Evolutionary conservation across 108 stramenopile genomes (phyloP), one percentile per base, ranked within the genome.

Genomic region (Chaetoceros tenuissimus): DNA sequence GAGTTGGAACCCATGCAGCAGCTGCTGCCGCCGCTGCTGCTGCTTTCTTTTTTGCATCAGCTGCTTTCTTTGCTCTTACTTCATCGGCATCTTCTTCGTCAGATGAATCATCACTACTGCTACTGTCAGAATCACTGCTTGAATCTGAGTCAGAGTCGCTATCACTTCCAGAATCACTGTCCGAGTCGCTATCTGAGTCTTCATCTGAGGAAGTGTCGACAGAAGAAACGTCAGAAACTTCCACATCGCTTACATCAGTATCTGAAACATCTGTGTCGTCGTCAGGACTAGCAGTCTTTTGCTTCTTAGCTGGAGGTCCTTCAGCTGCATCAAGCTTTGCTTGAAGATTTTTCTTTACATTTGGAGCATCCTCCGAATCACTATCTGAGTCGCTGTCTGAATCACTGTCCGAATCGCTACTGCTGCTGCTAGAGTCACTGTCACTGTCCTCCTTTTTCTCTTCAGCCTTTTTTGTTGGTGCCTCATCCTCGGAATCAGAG

Each of bases 141-240:
- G 54, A 57, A 3, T 63, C 61, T 28, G 43, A 52, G 23, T 52
- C 53, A 34, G 57, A 60, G 10, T 60, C 58, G 8, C 69, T 71
- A 22, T 56, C 46, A 46, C 65, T 69, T 31, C 26, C 49, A 17
- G 51, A 24, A 26, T 61, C 68, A 27, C 40, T 53, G 29, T 28
- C 57, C 59, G 19, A 21, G 24, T 21, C 56, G 60, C 16, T 57
- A 64, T n/a, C n/a, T 13, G 62, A 64, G 25, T 79, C 73, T 19
- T 69, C 50, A 31, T 63, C 43, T 22, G 68, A 70, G 1, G 65
- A 70, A 31, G 77, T 77, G 23, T 76, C 71, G 18, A 88, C 87
- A 51, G 82, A 74, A 40, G 84, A 88, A 19, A 92, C 91, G 72
- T 85, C 86, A 19, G 87, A 92, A 16, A 92, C 91, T 43, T 92